phyloP scores from a whole-genome alignment of 1,139 yeast species.

The Blastobotrys indianensis region DNA sequence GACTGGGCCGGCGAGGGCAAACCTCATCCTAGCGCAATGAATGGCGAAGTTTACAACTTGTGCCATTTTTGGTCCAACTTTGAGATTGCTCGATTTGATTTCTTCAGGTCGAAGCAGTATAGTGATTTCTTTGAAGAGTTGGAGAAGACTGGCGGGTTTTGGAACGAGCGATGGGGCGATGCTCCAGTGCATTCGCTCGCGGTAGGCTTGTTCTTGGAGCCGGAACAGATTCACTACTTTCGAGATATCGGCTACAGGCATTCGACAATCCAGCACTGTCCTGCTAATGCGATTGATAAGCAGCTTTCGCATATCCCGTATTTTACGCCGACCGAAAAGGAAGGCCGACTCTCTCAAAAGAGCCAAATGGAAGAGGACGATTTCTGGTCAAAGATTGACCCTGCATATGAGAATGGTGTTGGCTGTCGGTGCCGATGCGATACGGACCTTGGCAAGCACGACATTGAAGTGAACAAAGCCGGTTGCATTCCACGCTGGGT shows the following conservation, averaged over 20 bases:
- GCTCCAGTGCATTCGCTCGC: slow-evolving; percentile 84
- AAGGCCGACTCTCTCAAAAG: slow-evolving; percentile 3
- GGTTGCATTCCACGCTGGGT: slow-evolving; percentile 57
- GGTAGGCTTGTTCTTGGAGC: slow-evolving; percentile 65
- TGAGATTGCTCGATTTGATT: slow-evolving; percentile 77
- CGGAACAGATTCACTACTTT: slow-evolving; percentile 71
- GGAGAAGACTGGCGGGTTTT: slow-evolving; percentile 70
- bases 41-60: slow-evolving; percentile 73
- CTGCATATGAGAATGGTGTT: slow-evolving; percentile 48
- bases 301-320: slow-evolving; percentile 32
- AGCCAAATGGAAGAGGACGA: slow-evolving; percentile 30
- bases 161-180: slow-evolving; percentile 88
- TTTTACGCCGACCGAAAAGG: slow-evolving; percentile 25
- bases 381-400: slow-evolving; percentile 44
- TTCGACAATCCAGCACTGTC: slow-evolving; percentile 77
- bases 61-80: slow-evolving; percentile 89
- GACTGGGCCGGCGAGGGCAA: slow-evolving; percentile 17
- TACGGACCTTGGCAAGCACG: slow-evolving; percentile 33
- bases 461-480: slow-evolving; percentile 51
- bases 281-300: slow-evolving; percentile 48
- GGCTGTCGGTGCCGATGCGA: slow-evolving; percentile 91
- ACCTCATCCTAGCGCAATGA: slow-evolving; percentile 37
- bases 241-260: slow-evolving; percentile 78
- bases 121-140: slow-evolving; percentile 55
- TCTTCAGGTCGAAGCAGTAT: slow-evolving; percentile 63